Percentiles rank a stretch among this genome's conserved stretches.
phyloP scores from a whole-genome alignment of 768 basidiomycete genomes.

The Rhodotorula kratochvilovae region DNA sequence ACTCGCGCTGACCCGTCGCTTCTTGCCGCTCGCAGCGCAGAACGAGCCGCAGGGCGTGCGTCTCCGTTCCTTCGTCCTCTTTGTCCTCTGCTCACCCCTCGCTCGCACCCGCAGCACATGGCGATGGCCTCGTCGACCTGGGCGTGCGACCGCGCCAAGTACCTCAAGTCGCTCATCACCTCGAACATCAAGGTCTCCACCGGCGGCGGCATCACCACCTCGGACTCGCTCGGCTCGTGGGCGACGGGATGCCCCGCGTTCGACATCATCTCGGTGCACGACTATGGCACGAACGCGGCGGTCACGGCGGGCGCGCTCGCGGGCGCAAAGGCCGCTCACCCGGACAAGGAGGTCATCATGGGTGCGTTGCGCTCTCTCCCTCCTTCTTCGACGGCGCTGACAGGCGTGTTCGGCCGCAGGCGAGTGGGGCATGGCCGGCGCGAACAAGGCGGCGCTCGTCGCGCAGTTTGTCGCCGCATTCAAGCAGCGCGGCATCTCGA shows the following conservation, averaged over 20 bases:
- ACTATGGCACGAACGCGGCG: conserved; percentile 41
- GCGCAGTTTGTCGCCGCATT: conserved; percentile 35
- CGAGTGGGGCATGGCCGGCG: conserved; percentile 43
- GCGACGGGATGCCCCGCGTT: conserved; percentile 39
- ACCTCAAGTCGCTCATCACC: conserved; percentile 37
- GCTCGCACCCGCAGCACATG: conserved; percentile 32
- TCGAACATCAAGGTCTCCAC: conserved; percentile 40
- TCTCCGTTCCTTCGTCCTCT: neutral
- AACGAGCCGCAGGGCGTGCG: conserved; percentile 42
- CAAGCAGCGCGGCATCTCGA: conserved; percentile 30
- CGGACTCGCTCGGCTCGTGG: conserved; percentile 38
- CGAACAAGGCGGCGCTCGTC: conserved; percentile 39
- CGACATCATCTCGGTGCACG: conserved; percentile 44
- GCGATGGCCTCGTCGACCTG: conserved; percentile 33
- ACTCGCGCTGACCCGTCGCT: neutral
- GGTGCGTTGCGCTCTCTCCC: neutral
- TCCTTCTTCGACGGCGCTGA: too few relatives aligned
- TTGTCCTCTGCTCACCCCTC: too few relatives aligned
- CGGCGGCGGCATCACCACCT: conserved; percentile 42
- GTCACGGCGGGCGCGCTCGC: conserved; percentile 30
- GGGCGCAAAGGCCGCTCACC: conserved; percentile 16
- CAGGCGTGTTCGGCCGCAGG: neutral
- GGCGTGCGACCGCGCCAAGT: conserved; percentile 41
- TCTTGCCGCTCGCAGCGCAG: conserved; percentile 24
- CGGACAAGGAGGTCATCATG: conserved; percentile 40